Evolutionary conservation across 371 early-diverging fungal species (phyloP).

Genomic region (Lichtheimia corymbifera): DNA sequence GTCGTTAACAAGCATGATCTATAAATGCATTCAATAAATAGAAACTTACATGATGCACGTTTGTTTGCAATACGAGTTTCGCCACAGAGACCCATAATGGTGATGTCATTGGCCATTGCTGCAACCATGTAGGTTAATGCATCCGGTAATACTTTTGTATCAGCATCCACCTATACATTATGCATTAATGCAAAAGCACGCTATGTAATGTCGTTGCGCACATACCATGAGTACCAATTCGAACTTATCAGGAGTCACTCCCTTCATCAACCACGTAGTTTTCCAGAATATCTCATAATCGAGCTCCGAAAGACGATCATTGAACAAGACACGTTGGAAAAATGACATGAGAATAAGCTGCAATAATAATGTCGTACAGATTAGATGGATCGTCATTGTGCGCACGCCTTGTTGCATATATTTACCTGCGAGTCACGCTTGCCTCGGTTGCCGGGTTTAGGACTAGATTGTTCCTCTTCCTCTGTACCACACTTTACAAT

Average conservation of each 20-base stretch:
- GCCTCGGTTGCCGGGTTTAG: conserved; percentile 94
- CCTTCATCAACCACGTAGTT: conserved; percentile 75
- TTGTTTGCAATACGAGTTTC: conserved; percentile 89
- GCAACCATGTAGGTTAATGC: conserved; percentile 79
- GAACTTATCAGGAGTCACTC: conserved; percentile 88
- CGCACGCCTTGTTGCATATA: not conserved
- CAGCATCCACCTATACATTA: conserved; percentile 82
- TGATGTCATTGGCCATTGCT: conserved; percentile 82
- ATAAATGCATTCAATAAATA: no score
- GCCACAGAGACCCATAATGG: conserved; percentile 86
- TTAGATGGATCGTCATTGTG: no score
- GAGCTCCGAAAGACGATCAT: conserved; percentile 92
- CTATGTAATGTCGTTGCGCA: not conserved
- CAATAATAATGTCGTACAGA: conserved; percentile 4
- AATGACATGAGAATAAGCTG: conserved; percentile 91
- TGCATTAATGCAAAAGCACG: not conserved
- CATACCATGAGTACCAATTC: conserved; percentile 92
- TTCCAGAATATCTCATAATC: conserved; percentile 96
- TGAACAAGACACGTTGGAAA: conserved; percentile 88
- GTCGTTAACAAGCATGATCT: no score
- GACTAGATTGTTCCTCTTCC: conserved; percentile 52
- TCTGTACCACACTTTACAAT: conserved; percentile 91
- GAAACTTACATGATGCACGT: conserved; percentile 46
- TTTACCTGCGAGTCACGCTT: conserved; percentile 97
- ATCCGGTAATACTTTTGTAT: conserved; percentile 84